Conservation (phyloP, 176 grass and related monocot genomes). For the Aegilops speltoides region DNA sequence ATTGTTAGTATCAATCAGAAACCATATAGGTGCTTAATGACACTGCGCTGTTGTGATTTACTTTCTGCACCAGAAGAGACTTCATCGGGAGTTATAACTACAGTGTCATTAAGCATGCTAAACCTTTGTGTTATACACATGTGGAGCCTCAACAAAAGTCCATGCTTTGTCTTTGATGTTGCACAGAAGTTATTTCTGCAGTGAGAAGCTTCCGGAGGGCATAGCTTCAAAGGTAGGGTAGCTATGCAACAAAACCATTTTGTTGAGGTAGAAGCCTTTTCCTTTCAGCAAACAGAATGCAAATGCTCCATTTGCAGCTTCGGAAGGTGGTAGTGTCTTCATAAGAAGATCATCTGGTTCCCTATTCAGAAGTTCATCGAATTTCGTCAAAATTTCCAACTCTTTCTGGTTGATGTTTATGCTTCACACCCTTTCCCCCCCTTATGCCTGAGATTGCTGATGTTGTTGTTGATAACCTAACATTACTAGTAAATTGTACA, state of each 20-base stretch:
- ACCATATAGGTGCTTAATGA: background rate
- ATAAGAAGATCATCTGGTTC: background rate
- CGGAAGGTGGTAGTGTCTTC: background rate
- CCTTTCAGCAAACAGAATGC: background rate
- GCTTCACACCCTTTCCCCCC: background rate
- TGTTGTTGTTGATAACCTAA: background rate
- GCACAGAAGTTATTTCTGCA: background rate
- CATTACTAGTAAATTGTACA: background rate
- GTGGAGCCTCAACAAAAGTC: background rate
- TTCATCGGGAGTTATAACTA: background rate
- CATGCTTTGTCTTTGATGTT: background rate
- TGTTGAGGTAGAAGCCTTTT: background rate
- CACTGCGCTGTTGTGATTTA: background rate
- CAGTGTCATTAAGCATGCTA: too few relatives aligned
- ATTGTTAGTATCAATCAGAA: too few relatives aligned
- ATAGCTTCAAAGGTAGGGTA: background rate
- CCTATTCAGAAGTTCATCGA: too few relatives aligned
- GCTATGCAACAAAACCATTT: background rate
- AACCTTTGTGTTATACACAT: background rate
- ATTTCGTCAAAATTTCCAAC: too few relatives aligned
- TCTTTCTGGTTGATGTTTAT: background rate
- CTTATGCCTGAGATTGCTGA: background rate
- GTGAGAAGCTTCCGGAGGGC: background rate
- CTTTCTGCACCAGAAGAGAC: background rate
- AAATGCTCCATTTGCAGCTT: background rate